Evolutionary conservation across 108 stramenopile species (phyloP), one percentile per base, ranked within the genome.

Genomic region (Aurantiochytrium sp.): DNA sequence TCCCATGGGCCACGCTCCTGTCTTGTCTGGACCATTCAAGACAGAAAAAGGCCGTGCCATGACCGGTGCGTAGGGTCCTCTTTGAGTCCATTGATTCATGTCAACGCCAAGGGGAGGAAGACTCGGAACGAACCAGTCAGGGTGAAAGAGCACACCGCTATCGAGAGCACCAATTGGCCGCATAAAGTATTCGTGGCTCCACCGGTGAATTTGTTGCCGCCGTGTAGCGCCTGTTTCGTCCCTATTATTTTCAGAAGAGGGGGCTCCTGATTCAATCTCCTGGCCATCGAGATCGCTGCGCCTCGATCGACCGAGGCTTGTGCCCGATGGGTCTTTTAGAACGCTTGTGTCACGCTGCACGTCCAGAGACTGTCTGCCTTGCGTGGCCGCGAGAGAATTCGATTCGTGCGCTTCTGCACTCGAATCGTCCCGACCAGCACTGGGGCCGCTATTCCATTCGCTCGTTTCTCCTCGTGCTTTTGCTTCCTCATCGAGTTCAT

Each of bases 51-150:
- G 60, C 60, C 21, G 29, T 5, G 23, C 35, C 35, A 64, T 29
- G 8, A 10, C 8, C 23, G 35, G 60, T 6, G 16, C 60, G 8
- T 6, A 12, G 16, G 23, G 16, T 5, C 35, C 60, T 29, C 12
- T 12, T 21, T 35, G 60, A 5, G 60, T 64, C 60, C 60, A 64
- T 8, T 8, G 16, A 12, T 64, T 8, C 60, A 64, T 35, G 35
- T 64, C 60, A 12, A 64, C 60, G 5, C 60, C 60, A 5, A 64
- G 5, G 23, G 60, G 60, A 8, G 5, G 60, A 64, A 76, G 44
- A 43, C 49, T 76, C 49, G 73, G 73, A 5, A 76, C 73, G 49
- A 76, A 76, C 73, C 73, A 76, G 49, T 76, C 73, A 5, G 73
- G 18, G 49, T 76, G 73, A 19, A 76, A 76, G 73, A 76, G 44